Evolutionary conservation across 768 basidiomycete species (phyloP).

Genomic region (Kwoniella dendrophila): DNA sequence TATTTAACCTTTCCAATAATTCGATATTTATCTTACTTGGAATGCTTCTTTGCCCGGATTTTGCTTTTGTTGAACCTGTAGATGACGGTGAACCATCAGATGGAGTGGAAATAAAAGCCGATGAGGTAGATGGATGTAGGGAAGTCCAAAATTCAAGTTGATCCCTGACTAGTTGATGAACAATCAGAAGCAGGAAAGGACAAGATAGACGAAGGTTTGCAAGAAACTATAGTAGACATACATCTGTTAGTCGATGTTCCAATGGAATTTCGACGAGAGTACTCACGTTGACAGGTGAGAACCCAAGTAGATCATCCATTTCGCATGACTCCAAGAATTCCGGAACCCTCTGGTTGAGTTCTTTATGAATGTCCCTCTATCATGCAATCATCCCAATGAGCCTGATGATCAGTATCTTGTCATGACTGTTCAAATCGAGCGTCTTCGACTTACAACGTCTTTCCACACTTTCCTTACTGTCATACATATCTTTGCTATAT

Average conservation of each 20-base stretch:
- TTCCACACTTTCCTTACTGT: constrained; percentile 23
- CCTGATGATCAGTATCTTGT: background rate
- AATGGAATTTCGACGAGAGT: background rate
- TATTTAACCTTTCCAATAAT: constrained; percentile 29
- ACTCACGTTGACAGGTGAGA: constrained; percentile 40
- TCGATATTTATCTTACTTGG: constrained; percentile 9
- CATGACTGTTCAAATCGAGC: background rate
- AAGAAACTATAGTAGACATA: constrained; percentile 1
- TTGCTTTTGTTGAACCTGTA: too few species aligned
- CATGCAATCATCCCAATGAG: background rate
- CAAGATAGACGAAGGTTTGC: constrained; percentile 31
- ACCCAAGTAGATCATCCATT: constrained; percentile 23
- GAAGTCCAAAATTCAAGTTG: constrained; percentile 31
- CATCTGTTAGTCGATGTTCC: background rate
- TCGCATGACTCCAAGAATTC: constrained; percentile 12
- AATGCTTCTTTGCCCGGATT: background rate
- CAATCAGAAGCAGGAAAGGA: constrained; percentile 35
- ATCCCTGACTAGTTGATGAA: constrained; percentile 34
- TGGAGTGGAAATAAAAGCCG: constrained; percentile 20
- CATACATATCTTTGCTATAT: constrained; percentile 26
- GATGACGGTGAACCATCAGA: constrained; percentile 5
- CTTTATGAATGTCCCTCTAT: constrained; percentile 16
- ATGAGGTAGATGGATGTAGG: background rate
- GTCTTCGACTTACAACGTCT: constrained; percentile 25
- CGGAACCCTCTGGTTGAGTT: constrained; percentile 10